phyloP scores from a whole-genome alignment of 441 rosid species.

The Pelargonium cotyledonis region DNA sequence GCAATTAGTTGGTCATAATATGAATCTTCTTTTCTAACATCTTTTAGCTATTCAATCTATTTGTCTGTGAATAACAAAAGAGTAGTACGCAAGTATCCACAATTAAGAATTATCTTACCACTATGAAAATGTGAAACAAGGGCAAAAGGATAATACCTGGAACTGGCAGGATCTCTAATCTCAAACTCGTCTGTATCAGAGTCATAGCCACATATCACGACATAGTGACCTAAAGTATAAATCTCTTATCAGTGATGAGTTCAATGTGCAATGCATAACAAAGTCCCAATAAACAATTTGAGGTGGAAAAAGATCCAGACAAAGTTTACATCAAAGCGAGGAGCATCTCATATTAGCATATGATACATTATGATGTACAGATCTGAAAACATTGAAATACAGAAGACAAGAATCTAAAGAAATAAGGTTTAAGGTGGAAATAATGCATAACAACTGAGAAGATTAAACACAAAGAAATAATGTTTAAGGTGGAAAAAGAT shows the following conservation, averaged over 20 bases:
- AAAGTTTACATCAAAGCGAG: background rate
- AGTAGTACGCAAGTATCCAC: constrained; percentile 3
- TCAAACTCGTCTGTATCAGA: constrained; percentile 70
- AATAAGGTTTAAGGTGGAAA: no score
- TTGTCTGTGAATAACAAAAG: background rate
- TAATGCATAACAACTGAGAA: no score
- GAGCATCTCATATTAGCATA: background rate
- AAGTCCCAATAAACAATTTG: background rate
- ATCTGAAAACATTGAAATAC: background rate
- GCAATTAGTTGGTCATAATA: no score
- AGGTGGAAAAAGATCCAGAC: background rate
- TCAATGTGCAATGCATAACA: no score
- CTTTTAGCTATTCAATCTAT: background rate
- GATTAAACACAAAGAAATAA: no score
- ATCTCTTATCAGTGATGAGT: constrained; percentile 2
- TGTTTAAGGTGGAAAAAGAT: background rate
- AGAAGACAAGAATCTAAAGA: no score
- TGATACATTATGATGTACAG: background rate
- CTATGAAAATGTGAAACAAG: constrained; percentile 8
- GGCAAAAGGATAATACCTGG: constrained; percentile 41
- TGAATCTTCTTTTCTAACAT: background rate
- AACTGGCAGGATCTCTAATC: constrained; percentile 95
- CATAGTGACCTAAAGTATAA: constrained; percentile 58
- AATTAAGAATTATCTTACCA: background rate
- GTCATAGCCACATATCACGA: constrained; percentile 85